A percentile compares a stretch with the other conserved stretches of the same genome.
phyloP scores from a whole-genome alignment of 148 eudicot genomes.

The Spergularia marina region DNA sequence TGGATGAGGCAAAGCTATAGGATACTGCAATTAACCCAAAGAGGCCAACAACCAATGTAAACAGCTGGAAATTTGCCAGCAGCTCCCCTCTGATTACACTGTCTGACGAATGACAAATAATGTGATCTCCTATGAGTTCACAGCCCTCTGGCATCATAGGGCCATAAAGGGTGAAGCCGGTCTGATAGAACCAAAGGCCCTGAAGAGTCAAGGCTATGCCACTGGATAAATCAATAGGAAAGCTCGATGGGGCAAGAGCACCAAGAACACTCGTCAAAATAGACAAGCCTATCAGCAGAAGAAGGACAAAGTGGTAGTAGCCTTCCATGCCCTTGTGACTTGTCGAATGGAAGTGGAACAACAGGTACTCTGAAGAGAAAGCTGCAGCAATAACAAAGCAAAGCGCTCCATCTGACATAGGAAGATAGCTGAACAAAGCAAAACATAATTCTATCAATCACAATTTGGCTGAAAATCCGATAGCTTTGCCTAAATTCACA shows the following conservation, averaged over 20 bases:
- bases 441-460: slow-evolving; percentile 12
- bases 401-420: slow-evolving; percentile 71
- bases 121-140: slow-evolving; percentile 12
- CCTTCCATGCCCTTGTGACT: slow-evolving; percentile 88
- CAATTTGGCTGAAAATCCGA: background rate
- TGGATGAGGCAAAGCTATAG: slow-evolving; percentile 11
- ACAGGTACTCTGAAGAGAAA: slow-evolving; percentile 74
- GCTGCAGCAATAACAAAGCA: slow-evolving; percentile 76
- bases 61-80: slow-evolving; percentile 17
- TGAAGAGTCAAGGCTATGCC: slow-evolving; percentile 78
- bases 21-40: slow-evolving; percentile 4
- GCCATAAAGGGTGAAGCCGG: slow-evolving; percentile 84
- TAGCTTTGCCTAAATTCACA: background rate
- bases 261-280: slow-evolving; percentile 51
- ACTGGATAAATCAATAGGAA: slow-evolving; percentile 62
- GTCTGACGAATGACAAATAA: slow-evolving; percentile 6
- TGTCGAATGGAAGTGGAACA: slow-evolving; percentile 88
- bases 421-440: slow-evolving; percentile 57
- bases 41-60: slow-evolving; percentile 12
- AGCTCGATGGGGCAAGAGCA: slow-evolving; percentile 69
- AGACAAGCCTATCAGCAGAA: slow-evolving; percentile 67
- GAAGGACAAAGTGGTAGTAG: slow-evolving; percentile 84
- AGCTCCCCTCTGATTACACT: slow-evolving; percentile 18
- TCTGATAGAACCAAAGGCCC: slow-evolving; percentile 97
- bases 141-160: slow-evolving; percentile 34